These are phyloP conservation scores for Blastocystis sp. DNA, from an alignment of 352 stramenopile genomes.

Conservation along the genomic window DNA sequence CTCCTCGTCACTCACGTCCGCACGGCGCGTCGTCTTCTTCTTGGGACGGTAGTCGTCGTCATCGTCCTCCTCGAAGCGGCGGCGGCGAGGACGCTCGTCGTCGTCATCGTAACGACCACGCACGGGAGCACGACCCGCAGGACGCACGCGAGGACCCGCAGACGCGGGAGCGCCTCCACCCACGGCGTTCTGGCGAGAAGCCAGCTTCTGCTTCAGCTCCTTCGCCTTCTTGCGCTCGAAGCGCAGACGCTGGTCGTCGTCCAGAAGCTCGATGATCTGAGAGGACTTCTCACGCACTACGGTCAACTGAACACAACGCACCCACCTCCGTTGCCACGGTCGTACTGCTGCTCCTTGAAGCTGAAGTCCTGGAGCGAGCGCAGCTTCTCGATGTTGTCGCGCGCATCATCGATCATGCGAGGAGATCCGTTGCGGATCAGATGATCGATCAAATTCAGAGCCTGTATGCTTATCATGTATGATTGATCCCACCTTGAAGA, in stretches of 20 bases:
- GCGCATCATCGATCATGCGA: slow-evolving; percentile 87
- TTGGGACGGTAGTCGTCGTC: slow-evolving; percentile 18
- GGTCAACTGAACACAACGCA: neutral
- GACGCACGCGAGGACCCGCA: slow-evolving; percentile 24
- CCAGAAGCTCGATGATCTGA: slow-evolving; percentile 73
- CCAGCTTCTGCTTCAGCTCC: slow-evolving; percentile 69
- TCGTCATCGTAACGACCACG: neutral
- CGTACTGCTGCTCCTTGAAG: slow-evolving; percentile 74
- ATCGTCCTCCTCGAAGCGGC: slow-evolving; percentile 37
- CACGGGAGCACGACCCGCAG: neutral
- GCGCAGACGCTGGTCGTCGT: slow-evolving; percentile 76
- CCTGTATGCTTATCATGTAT: slow-evolving; percentile 22
- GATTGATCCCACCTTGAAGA: slow-evolving; percentile 77
- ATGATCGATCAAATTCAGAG: slow-evolving; percentile 83
- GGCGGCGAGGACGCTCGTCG: slow-evolving; percentile 10
- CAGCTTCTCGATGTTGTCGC: slow-evolving; percentile 79
- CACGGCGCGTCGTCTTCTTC: neutral
- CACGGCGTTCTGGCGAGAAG: slow-evolving; percentile 35
- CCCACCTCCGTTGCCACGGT: slow-evolving; percentile 68
- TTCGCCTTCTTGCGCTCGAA: slow-evolving; percentile 74
- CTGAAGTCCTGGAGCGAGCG: slow-evolving; percentile 74
- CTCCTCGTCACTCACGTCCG: slow-evolving; percentile 29
- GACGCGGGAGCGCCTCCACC: slow-evolving; percentile 27
- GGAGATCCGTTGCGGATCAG: slow-evolving; percentile 93
- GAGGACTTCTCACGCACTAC: slow-evolving; percentile 75